Evolutionary conservation across 176 grass and related monocot genomes (phyloP).

Genomic region (Eleusine indica): DNA sequence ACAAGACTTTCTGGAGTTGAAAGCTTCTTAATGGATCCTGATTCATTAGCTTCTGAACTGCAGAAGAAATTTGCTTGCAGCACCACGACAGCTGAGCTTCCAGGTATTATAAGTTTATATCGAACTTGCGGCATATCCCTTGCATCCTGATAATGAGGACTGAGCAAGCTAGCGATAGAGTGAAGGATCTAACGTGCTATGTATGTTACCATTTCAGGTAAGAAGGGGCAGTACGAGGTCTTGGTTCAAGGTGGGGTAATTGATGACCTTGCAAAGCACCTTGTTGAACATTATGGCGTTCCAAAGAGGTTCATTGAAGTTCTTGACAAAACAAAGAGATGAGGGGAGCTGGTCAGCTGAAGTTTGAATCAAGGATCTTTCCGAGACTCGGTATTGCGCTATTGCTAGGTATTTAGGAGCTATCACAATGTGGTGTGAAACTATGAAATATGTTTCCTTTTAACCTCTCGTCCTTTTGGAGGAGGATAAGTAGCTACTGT

Average conservation of each 20-base stretch:
- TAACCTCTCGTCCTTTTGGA: neutral
- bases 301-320: slow-evolving; percentile 96
- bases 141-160: slow-evolving; percentile 1
- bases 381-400: neutral
- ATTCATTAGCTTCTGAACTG: slow-evolving; percentile 78
- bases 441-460: neutral
- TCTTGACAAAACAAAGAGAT: slow-evolving; percentile 93
- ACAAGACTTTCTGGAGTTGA: slow-evolving; percentile 84
- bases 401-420: neutral
- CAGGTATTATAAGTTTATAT: slow-evolving; percentile 46
- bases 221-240: slow-evolving; percentile 87
- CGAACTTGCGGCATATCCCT: neutral
- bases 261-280: slow-evolving; percentile 80
- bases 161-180: neutral
- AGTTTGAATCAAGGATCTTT: neutral
- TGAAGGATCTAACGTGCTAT: neutral
- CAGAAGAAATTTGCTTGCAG: slow-evolving; percentile 99
- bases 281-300: slow-evolving; percentile 80
- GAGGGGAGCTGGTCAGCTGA: neutral
- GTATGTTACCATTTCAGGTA: slow-evolving; percentile 54
- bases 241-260: slow-evolving; percentile 92
- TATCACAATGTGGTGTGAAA: neutral
- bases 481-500: neutral
- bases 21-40: slow-evolving; percentile 74
- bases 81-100: slow-evolving; percentile 83